Conservation (phyloP, 1,284 basidiomycete genomes). For the Moesziomyces sp. region DNA sequence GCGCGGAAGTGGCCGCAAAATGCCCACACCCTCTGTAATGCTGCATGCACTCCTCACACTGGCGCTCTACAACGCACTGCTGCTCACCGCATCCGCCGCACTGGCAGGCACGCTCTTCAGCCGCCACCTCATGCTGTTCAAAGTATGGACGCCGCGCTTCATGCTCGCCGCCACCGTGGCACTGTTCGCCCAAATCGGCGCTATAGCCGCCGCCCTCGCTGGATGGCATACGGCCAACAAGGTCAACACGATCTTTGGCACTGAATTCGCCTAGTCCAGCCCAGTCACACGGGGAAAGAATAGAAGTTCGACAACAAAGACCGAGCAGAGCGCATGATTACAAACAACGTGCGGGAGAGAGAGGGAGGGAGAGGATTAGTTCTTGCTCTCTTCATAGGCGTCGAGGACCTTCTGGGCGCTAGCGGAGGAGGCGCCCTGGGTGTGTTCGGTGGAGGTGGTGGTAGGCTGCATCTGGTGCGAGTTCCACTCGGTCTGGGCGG, state of each 20-base stretch:
- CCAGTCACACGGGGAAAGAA: background rate
- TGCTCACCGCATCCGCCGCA: constrained; percentile 70
- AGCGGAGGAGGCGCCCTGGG: background rate
- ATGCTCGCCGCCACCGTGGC: constrained; percentile 76
- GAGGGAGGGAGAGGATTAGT: background rate
- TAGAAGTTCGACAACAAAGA: background rate
- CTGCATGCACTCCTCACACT: constrained; percentile 74
- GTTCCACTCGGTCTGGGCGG: background rate
- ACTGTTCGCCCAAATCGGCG: constrained; percentile 70
- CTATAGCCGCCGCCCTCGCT: constrained; percentile 62
- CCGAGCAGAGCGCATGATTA: background rate
- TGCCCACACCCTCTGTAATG: constrained; percentile 34
- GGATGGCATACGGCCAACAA: constrained; percentile 49
- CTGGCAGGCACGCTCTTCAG: constrained; percentile 79
- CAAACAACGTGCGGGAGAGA: background rate
- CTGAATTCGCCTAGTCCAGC: constrained; percentile 28
- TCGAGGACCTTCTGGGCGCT: constrained; percentile 34
- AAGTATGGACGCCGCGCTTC: constrained; percentile 94
- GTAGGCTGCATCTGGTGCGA: constrained; percentile 24
- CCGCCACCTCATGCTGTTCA: constrained; percentile 98
- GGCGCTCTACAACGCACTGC: constrained; percentile 76
- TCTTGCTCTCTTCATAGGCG: constrained; percentile 31
- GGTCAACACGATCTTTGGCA: constrained; percentile 49
- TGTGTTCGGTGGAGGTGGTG: constrained; percentile 5
- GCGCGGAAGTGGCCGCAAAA: constrained; percentile 12